Evolutionary conservation across 116 monocot species (phyloP), one percentile per base, ranked within the genome.

Genomic region (Cymodocea nodosa): DNA sequence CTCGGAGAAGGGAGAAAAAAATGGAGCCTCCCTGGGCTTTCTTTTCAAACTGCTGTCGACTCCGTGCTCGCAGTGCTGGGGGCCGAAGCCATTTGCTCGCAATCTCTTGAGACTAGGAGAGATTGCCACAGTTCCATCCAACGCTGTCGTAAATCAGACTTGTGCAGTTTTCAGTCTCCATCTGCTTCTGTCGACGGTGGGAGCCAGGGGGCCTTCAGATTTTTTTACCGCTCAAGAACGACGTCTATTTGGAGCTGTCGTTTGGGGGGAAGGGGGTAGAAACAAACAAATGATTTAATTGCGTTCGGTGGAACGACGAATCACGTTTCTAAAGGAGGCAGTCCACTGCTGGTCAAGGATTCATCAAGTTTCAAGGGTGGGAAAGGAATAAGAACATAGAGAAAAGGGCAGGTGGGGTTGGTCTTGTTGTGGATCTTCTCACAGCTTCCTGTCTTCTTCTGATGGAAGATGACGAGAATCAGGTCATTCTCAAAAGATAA

Each of bases 401-500:
- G 62, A 35, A n/a, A 36, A 17, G 30, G 3, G 62, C 36, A 39
- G 10, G 17, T 15, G 25, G 53, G 55, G 54, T 30, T 30, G 30
- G 30, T 30, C 3, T 30, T 30, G 30, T 30, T 30, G 1, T 30
- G 30, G 30, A 30, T 30, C 30, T 30, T 30, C 30, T 3, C 3
- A 1, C 30, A 30, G 30, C 30, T 3, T 17, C 20, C n/a, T 3
- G 54, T 54, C 16, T 7, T 54, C 16, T 7, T 54, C 60, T 53
- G 51, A 50, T 70, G 64, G 54, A 16, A 18, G 11, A 54, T 5
- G 20, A 54, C n/a, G n/a, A 5, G n/a, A 58, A 30, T 15, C 6
- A 35, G 52, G 71, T 71, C 68, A 13, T 76, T 75, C 64, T 72
- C 73, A 18, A 6, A 25, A 25, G 69, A 72, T 66, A 71, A 67